Base-by-base conservation (phyloP, 108 stramenopile genomes). In the Cyclotella baltica region DNA sequence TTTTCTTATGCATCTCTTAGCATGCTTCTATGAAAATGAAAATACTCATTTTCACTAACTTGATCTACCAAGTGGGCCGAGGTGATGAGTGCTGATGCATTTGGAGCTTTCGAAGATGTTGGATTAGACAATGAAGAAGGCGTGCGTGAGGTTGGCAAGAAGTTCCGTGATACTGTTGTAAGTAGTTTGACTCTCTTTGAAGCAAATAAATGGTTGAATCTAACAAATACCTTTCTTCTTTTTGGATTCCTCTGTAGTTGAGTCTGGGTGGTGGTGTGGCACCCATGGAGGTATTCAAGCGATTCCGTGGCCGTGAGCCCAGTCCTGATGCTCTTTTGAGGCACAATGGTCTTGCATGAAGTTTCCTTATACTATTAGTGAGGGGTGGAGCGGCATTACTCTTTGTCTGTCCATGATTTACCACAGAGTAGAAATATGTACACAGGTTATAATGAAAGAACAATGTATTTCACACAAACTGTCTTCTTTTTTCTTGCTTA, bases 1-100 rank as follows among this genome's bases (percentile, higher is more conserved):
- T n/a, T n/a, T n/a, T n/a, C n/a, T n/a, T n/a, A n/a, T n/a, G n/a
- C n/a, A n/a, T n/a, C n/a, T n/a, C n/a, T n/a, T n/a, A n/a, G n/a
- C n/a, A n/a, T n/a, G n/a, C n/a, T n/a, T n/a, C n/a, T n/a, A n/a
- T n/a, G n/a, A n/a, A n/a, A n/a, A n/a, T n/a, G n/a, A n/a, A n/a
- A n/a, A n/a, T n/a, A n/a, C n/a, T n/a, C n/a, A n/a, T n/a, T n/a
- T n/a, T n/a, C n/a, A n/a, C n/a, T n/a, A n/a, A n/a, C n/a, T n/a
- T n/a, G n/a, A n/a, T 83, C 78, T 16, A 98, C 98, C 90, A 98
- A 97, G 75, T 99, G 97, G 96, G 98, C 99, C 8, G 98, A 98
- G 87, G 92, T 99, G 25, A 97, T 99, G 97, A 84, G 86, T 62
- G 97, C 98, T 1, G 98, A 99, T 81, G 99, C 98, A 13, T 99